Evolutionary conservation across 768 basidiomycete species (phyloP), one percentile per base, ranked within the genome.

Genomic region (Fomitopsis pulvina): DNA sequence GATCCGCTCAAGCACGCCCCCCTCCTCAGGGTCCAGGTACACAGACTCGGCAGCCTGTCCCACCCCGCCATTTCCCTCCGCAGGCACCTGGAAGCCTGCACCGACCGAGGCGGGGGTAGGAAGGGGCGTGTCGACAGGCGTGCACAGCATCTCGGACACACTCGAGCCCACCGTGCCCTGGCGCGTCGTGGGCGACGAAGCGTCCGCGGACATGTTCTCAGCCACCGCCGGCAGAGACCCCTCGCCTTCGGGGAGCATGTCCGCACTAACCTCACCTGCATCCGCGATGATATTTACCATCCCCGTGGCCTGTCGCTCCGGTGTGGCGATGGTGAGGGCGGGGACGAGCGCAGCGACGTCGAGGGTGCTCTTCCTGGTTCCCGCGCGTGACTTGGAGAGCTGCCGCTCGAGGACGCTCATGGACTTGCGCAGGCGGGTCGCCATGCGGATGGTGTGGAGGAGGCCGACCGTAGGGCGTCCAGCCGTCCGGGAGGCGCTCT

Each of bases 401-500:
- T 37, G n/a, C 40, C n/a, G 5, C 40, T 14, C 6, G 40, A 30
- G 48, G 9, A 6, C 9, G 39, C 26, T 11, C 26, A 67, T 51
- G 4, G 48, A 59, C 12, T 51, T 52, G 64, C 67, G 57, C 27
- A 68, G 45, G 12, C 57, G 54, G 10, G 53, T 60, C 2, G 64
- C 2, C 67, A 66, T 64, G 11, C 39, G 55, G 53, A 66, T 61
- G 1, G 67, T 65, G 54, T 58, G 52, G 44, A 55, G 58, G 16
- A 68, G 58, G n/a, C 63, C 60, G 7, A 61, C 61, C 67, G 34
- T 45, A 41, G 2, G 67, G 67, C 29, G 22, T 42, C 71, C 71
- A 72, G 14, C 49, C 57, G 3, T 63, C 61, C 1, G 82, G 81
- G 11, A 85, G 54, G 6, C 76, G 68, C 56, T 80, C 81, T 26